Conservation (phyloP, 805 yeast genomes). For the Starmerella kuoi region DNA sequence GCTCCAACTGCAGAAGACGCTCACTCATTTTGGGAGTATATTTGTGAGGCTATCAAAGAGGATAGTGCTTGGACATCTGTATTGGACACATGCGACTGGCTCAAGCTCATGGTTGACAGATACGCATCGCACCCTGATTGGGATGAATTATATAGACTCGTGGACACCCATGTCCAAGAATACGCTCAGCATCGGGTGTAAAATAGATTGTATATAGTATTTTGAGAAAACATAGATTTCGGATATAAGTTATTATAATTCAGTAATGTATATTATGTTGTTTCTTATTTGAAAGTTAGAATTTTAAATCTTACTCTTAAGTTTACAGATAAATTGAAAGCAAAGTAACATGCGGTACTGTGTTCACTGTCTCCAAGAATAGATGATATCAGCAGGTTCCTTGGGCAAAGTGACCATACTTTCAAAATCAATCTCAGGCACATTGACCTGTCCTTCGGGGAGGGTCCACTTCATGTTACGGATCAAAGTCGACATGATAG, state of each 20-base stretch:
- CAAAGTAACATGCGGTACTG: too few relatives aligned
- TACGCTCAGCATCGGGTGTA: background rate
- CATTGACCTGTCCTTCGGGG: slow-evolving; percentile 34
- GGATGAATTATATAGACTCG: background rate
- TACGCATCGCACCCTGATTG: background rate
- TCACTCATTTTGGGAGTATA: slow-evolving; percentile 6
- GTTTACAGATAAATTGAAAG: too few relatives aligned
- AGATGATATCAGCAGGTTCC: slow-evolving; percentile 38
- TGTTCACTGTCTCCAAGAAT: background rate
- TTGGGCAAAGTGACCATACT: slow-evolving; percentile 89
- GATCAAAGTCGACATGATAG: slow-evolving; percentile 61
- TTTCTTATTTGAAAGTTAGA: too few relatives aligned
- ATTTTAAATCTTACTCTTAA: too few relatives aligned
- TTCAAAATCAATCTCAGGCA: slow-evolving; percentile 54
- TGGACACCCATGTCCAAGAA: background rate
- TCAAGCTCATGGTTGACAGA: background rate
- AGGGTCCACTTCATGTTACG: slow-evolving; percentile 68
- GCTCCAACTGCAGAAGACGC: slow-evolving; percentile 13
- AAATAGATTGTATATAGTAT: too few relatives aligned
- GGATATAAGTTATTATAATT: background rate
- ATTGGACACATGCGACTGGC: slow-evolving; percentile 3
- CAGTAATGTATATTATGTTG: too few relatives aligned
- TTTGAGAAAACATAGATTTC: too few relatives aligned
- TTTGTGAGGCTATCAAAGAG: slow-evolving; percentile 1
- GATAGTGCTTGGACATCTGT: slow-evolving; percentile 12